These are phyloP conservation scores for Aphanomyces stellatus DNA, from an alignment of 352 stramenopile species.

Conservation along the genomic window DNA sequence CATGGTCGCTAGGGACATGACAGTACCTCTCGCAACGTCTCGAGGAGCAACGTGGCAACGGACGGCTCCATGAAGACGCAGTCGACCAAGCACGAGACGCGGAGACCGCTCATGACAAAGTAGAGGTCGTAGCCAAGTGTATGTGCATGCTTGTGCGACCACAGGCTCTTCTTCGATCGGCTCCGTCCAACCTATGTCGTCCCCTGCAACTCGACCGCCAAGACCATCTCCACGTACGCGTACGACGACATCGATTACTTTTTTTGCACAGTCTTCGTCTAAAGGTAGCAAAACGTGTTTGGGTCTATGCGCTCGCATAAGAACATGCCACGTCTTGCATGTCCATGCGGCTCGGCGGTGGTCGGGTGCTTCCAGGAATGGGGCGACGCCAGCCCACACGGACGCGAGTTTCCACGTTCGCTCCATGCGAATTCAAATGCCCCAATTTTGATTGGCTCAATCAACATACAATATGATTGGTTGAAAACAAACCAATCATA, in stretches of 20 bases:
- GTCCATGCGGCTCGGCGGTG: not conserved
- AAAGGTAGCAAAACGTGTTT: not conserved
- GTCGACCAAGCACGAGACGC: not conserved
- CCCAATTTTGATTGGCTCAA: no score
- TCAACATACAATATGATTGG: no score
- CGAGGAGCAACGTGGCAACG: not conserved
- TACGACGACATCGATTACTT: not conserved
- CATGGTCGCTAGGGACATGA: not conserved
- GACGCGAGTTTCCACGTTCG: not conserved
- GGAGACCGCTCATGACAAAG: slow-evolving; percentile 1
- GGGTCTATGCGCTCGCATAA: not conserved
- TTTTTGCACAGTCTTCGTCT: not conserved
- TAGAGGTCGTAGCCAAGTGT: not conserved
- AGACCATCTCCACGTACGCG: not conserved
- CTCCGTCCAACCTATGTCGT: not conserved
- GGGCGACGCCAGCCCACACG: not conserved
- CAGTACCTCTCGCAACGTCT: not conserved
- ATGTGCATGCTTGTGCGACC: not conserved
- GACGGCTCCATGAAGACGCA: not conserved
- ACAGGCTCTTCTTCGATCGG: not conserved
- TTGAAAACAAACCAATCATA: not conserved
- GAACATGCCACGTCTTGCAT: not conserved
- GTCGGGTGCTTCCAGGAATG: not conserved
- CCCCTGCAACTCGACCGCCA: not conserved
- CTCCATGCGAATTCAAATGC: no score